Conservation (phyloP, 495 filamentous ascomycete species). For the Penicillium paradoxum region DNA sequence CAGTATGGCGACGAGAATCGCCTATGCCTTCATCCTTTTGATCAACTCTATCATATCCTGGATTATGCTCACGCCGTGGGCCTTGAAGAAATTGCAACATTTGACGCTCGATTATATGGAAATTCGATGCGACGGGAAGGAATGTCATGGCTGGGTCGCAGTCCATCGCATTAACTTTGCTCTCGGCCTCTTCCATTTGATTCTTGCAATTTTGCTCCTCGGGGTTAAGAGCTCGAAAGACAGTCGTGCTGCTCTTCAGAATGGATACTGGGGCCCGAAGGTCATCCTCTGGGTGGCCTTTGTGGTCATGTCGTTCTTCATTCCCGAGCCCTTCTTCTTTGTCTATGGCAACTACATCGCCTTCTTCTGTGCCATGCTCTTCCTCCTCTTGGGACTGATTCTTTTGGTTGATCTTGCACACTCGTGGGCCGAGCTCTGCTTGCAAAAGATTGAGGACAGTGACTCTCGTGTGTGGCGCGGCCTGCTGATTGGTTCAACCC, state of each 20-base stretch:
- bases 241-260: constrained; percentile 82
- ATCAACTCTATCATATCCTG: constrained; percentile 95
- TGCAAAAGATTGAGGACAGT: constrained; percentile 84
- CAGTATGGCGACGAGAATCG: constrained; percentile 94
- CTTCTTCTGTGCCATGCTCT: constrained; percentile 82
- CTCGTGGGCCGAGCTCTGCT: constrained; percentile 95
- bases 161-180: constrained; percentile 98
- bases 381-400: constrained; percentile 87
- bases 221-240: constrained; percentile 86
- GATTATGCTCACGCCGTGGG: constrained; percentile 99
- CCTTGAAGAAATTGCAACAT: constrained; percentile 88
- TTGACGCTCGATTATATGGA: constrained; percentile 92
- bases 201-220: constrained; percentile 76
- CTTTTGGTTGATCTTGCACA: constrained; percentile 93
- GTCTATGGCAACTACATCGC: constrained; percentile 94
- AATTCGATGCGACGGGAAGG: constrained; percentile 82
- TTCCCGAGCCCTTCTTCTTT: constrained; percentile 92
- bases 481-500: constrained; percentile 83
- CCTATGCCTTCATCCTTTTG: constrained; percentile 92
- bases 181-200: constrained; percentile 85
- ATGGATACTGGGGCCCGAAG: constrained; percentile 90
- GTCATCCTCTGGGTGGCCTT: constrained; percentile 80
- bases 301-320: constrained; percentile 89
- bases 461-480: constrained; percentile 82
- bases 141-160: constrained; percentile 92